phyloP scores from a whole-genome alignment of 2,329 filamentous ascomycete species.

The Aspergillus alliaceus region DNA sequence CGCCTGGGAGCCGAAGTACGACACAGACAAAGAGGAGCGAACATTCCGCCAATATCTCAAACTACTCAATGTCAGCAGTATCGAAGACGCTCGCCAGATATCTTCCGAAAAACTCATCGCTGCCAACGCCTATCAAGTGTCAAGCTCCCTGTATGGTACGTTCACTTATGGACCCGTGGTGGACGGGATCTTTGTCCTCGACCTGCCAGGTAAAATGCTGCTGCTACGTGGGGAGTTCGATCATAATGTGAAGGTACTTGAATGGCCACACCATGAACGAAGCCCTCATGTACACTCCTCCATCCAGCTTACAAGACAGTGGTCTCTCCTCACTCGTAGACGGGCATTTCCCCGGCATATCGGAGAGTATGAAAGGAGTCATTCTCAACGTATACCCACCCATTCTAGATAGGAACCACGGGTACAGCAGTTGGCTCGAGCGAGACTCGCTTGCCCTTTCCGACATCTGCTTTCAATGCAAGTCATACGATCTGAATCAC shows the following conservation, averaged over 20 bases:
- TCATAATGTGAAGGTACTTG: slow-evolving; percentile 47
- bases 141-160: slow-evolving; percentile 37
- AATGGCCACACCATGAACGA: slow-evolving; percentile 47
- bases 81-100: slow-evolving; percentile 47
- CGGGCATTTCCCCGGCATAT: slow-evolving; percentile 23
- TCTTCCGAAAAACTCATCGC: slow-evolving; percentile 40
- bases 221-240: slow-evolving; percentile 36
- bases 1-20: slow-evolving; percentile 34
- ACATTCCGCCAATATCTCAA: slow-evolving; percentile 41
- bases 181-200: slow-evolving; percentile 52
- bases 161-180: slow-evolving; percentile 50
- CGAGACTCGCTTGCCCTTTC: slow-evolving; percentile 44
- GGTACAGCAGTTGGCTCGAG: slow-evolving; percentile 47
- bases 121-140: slow-evolving; percentile 47
- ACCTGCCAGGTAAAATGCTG: slow-evolving; percentile 47
- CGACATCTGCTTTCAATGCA: slow-evolving; percentile 53
- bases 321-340: not conserved
- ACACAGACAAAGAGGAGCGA: slow-evolving; percentile 37
- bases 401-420: slow-evolving; percentile 48
- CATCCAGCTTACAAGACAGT: slow-evolving; percentile 24
- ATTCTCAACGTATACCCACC: slow-evolving; percentile 53
- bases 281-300: slow-evolving; percentile 43
- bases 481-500: slow-evolving; percentile 53
- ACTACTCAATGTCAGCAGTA: slow-evolving; percentile 43
- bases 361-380: slow-evolving; percentile 37